Base-by-base conservation (phyloP, 148 eudicot species). In the Nepenthes gracilis region DNA sequence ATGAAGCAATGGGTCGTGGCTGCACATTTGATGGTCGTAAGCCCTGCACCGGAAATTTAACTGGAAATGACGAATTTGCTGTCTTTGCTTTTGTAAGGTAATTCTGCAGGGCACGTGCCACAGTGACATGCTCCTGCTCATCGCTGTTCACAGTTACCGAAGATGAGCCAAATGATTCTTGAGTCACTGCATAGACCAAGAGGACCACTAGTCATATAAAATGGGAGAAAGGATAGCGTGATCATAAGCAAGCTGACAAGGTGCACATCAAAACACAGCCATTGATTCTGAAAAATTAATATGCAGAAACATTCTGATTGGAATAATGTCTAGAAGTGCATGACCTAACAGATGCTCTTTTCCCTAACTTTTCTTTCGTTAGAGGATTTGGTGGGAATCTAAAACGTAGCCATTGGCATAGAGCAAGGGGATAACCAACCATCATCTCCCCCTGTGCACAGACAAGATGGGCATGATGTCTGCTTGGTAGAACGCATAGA, bases 121-220 rank as follows among this genome's bases (percentile, higher is more conserved):
- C 83, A 2, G 77, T 78, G 15, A 85, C 73, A 58, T 82, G 92
- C 76, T 85, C 92, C 67, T 73, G 87, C 69, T 80, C 87, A 66
- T 85, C 92, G 35, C 35, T 68, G 13, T 60, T 74, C 13, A 53
- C n/a, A 67, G 72, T 74, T 52, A 72, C 72, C 54, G 71, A 62
- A 45, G 79, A 57, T 52, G 80, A 69, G 63, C 64, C 70, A 59
- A 72, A 77, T 6, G 78, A 66, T 62, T 82, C 78, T 58, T 77
- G 85, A 35, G 75, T 78, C 59, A 85, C 92, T 85, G 71, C 60
- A 73, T 57, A 57, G 32, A 76, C 2, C 65, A 64, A 74, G 49
- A 45, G 53, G 23, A 65, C 33, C 14, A 63, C 2, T n/a, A 36
- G 12, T 40, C 53, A 54, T 40, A 56, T 54, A 63, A 53, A 54